A percentile compares a stretch with the other conserved stretches of the same genome.
phyloP scores from a whole-genome alignment of 139 green algal genomes.

The Pseudopediastrum boryanum region DNA sequence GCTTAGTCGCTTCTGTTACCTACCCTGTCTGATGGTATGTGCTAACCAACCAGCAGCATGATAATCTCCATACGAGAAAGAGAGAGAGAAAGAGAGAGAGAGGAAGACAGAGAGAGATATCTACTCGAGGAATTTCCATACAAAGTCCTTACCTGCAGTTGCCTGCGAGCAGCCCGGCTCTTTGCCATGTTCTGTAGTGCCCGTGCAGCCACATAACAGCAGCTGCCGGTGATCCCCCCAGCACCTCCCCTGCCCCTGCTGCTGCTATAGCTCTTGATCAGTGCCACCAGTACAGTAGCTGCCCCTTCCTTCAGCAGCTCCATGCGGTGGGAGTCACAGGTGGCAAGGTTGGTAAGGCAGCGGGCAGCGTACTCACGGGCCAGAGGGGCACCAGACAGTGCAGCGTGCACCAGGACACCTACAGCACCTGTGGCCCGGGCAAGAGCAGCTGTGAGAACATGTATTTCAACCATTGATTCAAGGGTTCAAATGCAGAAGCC shows the following conservation, averaged over 20 bases:
- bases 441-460: no score
- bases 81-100: no score
- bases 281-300: conserved; percentile 16
- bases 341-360: conserved; percentile 50
- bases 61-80: no score
- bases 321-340: conserved; percentile 12
- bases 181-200: conserved; percentile 36
- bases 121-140: no score
- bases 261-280: conserved; percentile 1
- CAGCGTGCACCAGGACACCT: conserved; percentile 31
- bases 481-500: background rate
- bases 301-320: conserved; percentile 26
- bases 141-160: conserved; percentile 23
- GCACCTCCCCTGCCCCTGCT: background rate
- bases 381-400: conserved; percentile 21
- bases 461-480: no score
- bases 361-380: conserved; percentile 28
- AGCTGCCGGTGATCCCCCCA: background rate
- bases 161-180: background rate
- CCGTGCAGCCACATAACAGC: conserved; percentile 4
- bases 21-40: no score
- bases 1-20: no score
- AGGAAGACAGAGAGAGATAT: no score
- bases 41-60: no score
- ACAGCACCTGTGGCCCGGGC: conserved; percentile 1